These are phyloP conservation scores for Cornus suecica DNA, from an alignment of 148 eudicot species.

Conservation along the genomic window DNA sequence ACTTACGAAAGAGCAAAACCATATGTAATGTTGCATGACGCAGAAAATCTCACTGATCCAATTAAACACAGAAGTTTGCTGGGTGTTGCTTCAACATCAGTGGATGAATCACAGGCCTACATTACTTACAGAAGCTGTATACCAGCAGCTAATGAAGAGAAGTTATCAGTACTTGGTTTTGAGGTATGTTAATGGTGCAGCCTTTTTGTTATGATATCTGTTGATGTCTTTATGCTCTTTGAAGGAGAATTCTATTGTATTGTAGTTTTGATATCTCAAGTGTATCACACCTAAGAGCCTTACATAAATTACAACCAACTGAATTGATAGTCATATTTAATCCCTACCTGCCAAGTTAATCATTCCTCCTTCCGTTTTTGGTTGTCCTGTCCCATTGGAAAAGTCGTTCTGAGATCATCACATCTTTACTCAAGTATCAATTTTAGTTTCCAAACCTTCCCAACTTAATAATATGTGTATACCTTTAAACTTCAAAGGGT, in stretches of 20 bases:
- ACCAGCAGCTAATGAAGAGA: conserved; percentile 72
- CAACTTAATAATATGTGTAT: too few species aligned
- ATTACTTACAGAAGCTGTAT: conserved; percentile 83
- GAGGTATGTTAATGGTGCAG: conserved; percentile 56
- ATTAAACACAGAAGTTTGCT: conserved; percentile 36
- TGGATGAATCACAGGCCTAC: conserved; percentile 38
- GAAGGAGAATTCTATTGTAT: background rate
- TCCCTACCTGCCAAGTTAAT: too few species aligned
- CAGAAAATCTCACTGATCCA: conserved; percentile 14
- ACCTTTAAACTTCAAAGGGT: too few species aligned
- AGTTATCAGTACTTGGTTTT: conserved; percentile 76
- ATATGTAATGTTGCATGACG: conserved; percentile 14
- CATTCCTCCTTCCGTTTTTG: too few species aligned
- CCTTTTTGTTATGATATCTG: background rate
- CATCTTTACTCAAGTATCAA: too few species aligned
- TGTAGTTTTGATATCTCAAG: background rate
- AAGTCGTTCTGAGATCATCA: too few species aligned
- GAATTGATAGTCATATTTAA: too few species aligned
- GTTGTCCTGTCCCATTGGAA: too few species aligned
- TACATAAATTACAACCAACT: background rate
- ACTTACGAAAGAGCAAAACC: conserved; percentile 4
- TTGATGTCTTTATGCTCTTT: background rate
- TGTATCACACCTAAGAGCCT: background rate
- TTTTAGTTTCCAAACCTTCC: too few species aligned
- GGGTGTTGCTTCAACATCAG: conserved; percentile 37